Evolutionary conservation across 306 rosid genomes (phyloP), one percentile per base, ranked within the genome.

Genomic region (Citrullus colocynthis): DNA sequence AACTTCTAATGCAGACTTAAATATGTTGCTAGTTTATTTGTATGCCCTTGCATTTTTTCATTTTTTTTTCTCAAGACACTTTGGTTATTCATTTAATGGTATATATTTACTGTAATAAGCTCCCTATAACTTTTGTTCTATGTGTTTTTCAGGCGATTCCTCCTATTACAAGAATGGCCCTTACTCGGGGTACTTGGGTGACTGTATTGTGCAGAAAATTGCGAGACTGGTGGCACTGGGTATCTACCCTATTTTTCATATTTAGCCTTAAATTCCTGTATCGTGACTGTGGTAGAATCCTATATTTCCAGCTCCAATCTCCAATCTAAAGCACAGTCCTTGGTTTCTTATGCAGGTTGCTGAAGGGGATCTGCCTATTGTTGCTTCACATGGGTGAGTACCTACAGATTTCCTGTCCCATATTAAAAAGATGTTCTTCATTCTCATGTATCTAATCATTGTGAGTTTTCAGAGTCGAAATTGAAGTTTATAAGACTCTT

Each of bases 161-260:
- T 85, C 99, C 99, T 58, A 77, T 96, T 80, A 96, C 93, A 5
- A 86, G 99, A 79, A 91, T 93, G 97, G 99, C 99, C 73, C 98
- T 96, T 79, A 96, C 99, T 64, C 93, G 96, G 59, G 93, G 90
- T 83, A 89, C 98, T 28, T 96, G 99, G 99, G 85, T 96, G 85
- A 96, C 99, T 0, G 94, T 93, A 63, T 88, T 96, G 79, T 96
- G 99, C 88, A 85, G 99, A 85, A 96, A 96, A 90, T 86, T 96
- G 87, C 91, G 97, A 86, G 99, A 93, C 77, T 96, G 99, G 99
- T 96, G 99, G 99, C 96, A 88, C 82, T 96, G 99, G 99, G 99
- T 96, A 93, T 85, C n/a, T 77, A 57, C 34, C 72, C 74, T 62
- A 52, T 77, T 70, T 77, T 74, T 75, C 76, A 78, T 36, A 66